Conservation (phyloP, 176 grass and related monocot genomes). For the Carex littledalei region DNA sequence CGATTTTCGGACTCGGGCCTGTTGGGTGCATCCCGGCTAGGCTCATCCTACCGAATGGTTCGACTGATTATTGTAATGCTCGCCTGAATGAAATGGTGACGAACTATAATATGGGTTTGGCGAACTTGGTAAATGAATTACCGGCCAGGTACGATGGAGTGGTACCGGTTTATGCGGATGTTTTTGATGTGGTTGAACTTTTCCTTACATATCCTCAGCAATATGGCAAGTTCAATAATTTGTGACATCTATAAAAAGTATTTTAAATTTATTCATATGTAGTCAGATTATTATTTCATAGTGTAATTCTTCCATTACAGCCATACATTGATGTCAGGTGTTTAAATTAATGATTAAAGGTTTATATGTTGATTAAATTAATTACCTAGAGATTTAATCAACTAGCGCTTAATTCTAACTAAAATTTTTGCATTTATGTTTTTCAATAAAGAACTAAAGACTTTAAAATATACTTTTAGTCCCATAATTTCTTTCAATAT, state of each 20-base stretch:
- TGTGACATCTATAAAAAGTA: neutral
- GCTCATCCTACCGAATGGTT: neutral
- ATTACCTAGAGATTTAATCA: neutral
- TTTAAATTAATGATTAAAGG: neutral
- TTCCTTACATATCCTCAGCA: neutral
- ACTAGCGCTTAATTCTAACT: neutral
- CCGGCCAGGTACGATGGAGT: neutral
- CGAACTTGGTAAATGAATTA: neutral
- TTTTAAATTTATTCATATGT: neutral
- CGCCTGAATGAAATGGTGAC: neutral
- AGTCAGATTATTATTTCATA: neutral
- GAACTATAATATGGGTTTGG: neutral
- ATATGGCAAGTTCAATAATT: neutral
- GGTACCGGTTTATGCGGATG: neutral
- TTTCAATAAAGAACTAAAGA: neutral
- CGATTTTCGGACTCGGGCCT: neutral
- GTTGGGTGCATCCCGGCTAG: slow-evolving; percentile 6
- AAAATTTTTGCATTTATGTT: neutral
- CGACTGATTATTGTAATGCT: neutral
- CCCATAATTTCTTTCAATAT: neutral
- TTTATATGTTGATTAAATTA: neutral
- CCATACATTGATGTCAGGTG: too few species aligned
- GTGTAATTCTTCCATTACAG: too few species aligned
- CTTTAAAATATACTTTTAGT: neutral
- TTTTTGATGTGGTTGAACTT: neutral